A percentile compares a stretch with the other conserved stretches of the same genome.
Conservation (phyloP, 306 rosid species). For the Glycyrrhiza uralensis region DNA sequence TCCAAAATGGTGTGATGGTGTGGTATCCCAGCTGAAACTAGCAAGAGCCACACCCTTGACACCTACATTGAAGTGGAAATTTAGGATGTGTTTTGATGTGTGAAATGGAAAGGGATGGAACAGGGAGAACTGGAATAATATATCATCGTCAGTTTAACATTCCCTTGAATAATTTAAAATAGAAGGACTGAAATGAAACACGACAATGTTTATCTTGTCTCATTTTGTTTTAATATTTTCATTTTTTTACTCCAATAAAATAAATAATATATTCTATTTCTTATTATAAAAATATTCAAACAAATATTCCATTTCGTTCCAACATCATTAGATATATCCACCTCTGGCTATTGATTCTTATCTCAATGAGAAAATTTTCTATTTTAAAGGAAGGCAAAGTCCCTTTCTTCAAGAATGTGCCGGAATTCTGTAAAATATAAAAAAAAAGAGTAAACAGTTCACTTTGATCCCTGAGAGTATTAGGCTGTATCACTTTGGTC, state of each 20-base stretch:
- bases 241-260: too few relatives aligned
- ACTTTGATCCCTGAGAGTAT: too few relatives aligned
- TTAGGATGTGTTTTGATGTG: neutral
- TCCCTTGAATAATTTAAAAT: too few relatives aligned
- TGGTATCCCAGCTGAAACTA: neutral
- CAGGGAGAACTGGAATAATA: neutral
- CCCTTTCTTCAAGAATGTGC: neutral
- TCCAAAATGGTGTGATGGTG: slow-evolving; percentile 15
- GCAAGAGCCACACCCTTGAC: slow-evolving; percentile 7
- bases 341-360: neutral
- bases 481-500: too few relatives aligned
- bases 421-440: neutral
- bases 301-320: neutral
- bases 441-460: too few relatives aligned
- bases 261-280: too few relatives aligned
- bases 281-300: neutral
- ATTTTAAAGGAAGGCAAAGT: too few relatives aligned
- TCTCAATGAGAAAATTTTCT: neutral
- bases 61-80: neutral
- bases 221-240: too few relatives aligned
- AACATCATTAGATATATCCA: neutral
- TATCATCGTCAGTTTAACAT: neutral
- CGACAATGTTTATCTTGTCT: too few relatives aligned
- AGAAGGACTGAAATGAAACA: too few relatives aligned
- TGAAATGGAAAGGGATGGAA: neutral